Evolutionary conservation across 1,284 basidiomycete species (phyloP).

Genomic region (Tremellales sp.): DNA sequence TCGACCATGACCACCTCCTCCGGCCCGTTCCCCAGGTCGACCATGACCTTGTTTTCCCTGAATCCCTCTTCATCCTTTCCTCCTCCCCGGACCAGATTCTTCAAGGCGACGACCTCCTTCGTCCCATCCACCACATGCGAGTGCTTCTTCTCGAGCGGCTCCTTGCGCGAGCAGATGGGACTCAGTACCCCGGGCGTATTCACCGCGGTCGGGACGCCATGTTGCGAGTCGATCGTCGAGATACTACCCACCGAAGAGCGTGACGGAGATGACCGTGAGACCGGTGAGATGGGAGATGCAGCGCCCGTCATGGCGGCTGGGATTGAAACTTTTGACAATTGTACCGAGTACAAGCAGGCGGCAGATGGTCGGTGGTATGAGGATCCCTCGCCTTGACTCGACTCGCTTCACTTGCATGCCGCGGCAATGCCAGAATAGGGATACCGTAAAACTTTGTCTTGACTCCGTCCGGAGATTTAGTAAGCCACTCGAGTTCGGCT

Average conservation of each 20-base stretch:
- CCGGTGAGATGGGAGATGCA: background rate
- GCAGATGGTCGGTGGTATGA: background rate
- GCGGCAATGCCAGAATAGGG: too few relatives aligned
- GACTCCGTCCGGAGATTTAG: too few relatives aligned
- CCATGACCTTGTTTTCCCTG: constrained; percentile 7
- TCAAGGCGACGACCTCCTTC: background rate
- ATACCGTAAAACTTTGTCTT: too few relatives aligned
- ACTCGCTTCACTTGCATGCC: background rate
- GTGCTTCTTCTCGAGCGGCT: constrained; percentile 1
- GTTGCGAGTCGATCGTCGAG: constrained; percentile 2
- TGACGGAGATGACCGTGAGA: background rate
- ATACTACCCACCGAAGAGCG: background rate
- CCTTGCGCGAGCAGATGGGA: constrained; percentile 4
- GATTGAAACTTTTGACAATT: too few relatives aligned
- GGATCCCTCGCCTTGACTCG: background rate
- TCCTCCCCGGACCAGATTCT: background rate
- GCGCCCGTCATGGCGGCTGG: background rate
- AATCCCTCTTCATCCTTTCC: constrained; percentile 4
- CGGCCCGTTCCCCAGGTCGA: constrained; percentile 25
- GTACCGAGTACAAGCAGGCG: too few relatives aligned
- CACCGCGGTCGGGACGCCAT: constrained; percentile 21
- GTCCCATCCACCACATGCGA: constrained; percentile 1
- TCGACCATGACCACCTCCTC: constrained; percentile 37
- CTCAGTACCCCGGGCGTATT: constrained; percentile 2
- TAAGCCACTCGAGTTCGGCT: too few relatives aligned